Percentiles rank a stretch among this genome's conserved stretches.
phyloP scores from a whole-genome alignment of 768 basidiomycete genomes.

The Austroboletus eburneus region DNA sequence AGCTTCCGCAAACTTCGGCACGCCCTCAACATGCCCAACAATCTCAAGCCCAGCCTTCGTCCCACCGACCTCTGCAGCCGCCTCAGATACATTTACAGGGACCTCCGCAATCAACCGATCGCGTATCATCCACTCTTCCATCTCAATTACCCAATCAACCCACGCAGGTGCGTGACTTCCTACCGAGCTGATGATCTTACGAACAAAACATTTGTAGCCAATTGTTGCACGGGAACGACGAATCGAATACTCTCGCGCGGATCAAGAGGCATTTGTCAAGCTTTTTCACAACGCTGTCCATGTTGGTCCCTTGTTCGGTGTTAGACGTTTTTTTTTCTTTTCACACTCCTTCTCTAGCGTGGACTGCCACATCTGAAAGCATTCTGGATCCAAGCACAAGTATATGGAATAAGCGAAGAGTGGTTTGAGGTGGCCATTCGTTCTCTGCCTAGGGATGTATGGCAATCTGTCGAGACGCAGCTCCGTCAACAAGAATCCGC shows the following conservation, averaged over 20 bases:
- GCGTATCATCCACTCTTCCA: background rate
- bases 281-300: conserved; percentile 19
- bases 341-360: conserved; percentile 11
- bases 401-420: conserved; percentile 15
- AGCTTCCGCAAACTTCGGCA: background rate
- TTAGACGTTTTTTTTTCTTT: conserved; percentile 1
- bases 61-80: background rate
- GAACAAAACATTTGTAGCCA: background rate
- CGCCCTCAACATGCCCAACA: background rate
- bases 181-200: background rate
- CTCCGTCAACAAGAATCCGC: background rate
- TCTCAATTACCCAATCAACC: conserved; percentile 3
- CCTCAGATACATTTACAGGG: background rate
- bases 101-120: background rate
- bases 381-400: conserved; percentile 13
- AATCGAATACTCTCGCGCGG: background rate
- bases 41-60: background rate
- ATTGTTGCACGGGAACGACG: conserved; percentile 3
- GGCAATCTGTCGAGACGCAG: conserved; percentile 10
- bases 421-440: conserved; percentile 17
- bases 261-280: conserved; percentile 17
- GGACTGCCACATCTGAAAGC: conserved; percentile 11
- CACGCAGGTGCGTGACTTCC: conserved; percentile 1
- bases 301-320: conserved; percentile 13
- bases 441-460: conserved; percentile 15